Percentiles rank a stretch among this genome's conserved stretches.
phyloP scores from a whole-genome alignment of 768 basidiomycete genomes.

The Rossbeevera mucosa region DNA sequence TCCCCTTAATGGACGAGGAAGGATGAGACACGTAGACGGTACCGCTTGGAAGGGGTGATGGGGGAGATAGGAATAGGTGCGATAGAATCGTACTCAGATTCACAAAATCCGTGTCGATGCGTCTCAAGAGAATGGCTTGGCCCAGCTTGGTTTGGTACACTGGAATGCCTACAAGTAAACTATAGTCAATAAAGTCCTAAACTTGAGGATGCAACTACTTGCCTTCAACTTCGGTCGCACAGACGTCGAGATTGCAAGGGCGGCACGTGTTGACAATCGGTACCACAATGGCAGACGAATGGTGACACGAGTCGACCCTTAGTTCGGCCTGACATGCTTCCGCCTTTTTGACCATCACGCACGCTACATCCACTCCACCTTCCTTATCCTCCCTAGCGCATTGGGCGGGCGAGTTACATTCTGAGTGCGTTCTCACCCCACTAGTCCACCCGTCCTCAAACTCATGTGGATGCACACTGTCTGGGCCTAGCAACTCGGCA shows the following conservation, averaged over 20 bases:
- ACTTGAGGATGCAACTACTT: slow-evolving; percentile 14
- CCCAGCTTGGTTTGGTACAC: slow-evolving; percentile 69
- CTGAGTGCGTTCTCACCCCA: slow-evolving; percentile 10
- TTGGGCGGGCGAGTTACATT: slow-evolving; percentile 7
- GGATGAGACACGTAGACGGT: slow-evolving; percentile 51
- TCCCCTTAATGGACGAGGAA: slow-evolving; percentile 51
- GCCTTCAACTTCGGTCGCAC: slow-evolving; percentile 71
- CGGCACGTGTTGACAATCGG: slow-evolving; percentile 58
- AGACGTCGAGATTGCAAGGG: slow-evolving; percentile 58
- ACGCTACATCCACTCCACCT: slow-evolving; percentile 1
- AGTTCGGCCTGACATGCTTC: slow-evolving; percentile 3
- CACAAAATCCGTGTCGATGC: slow-evolving; percentile 77
- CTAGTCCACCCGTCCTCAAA: slow-evolving; percentile 37
- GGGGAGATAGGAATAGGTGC: slow-evolving; percentile 33
- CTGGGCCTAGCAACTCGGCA: slow-evolving; percentile 43
- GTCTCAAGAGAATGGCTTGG: slow-evolving; percentile 53
- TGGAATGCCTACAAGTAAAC: slow-evolving; percentile 51
- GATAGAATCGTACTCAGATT: slow-evolving; percentile 52
- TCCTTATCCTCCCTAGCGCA: slow-evolving; percentile 3
- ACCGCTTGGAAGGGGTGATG: slow-evolving; percentile 38
- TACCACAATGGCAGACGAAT: slow-evolving; percentile 1
- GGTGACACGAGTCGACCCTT: neutral
- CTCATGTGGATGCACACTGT: slow-evolving; percentile 40
- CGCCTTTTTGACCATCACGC: slow-evolving; percentile 5
- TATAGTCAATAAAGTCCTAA: slow-evolving; percentile 5